Evolutionary conservation across 2,329 filamentous ascomycete genomes (phyloP).

Genomic region (Apiospora kogelbergensis): DNA sequence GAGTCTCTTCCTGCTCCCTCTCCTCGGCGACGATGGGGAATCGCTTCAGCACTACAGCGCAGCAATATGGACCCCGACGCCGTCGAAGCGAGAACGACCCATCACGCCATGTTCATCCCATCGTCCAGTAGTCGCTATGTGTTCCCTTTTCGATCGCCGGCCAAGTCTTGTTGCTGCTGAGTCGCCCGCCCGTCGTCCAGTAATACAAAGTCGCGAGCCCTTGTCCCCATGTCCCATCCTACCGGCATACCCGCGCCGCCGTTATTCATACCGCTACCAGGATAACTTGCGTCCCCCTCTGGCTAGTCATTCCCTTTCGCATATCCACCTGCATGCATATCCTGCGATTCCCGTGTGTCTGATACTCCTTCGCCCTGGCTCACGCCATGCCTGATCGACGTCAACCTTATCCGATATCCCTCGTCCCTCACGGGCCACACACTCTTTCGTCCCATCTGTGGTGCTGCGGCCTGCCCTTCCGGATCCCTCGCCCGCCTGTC

Average conservation of each 20-base stretch:
- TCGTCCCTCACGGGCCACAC: neutral
- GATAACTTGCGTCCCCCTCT: neutral
- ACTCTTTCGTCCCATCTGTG: neutral
- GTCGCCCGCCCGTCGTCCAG: neutral
- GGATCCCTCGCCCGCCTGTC: neutral
- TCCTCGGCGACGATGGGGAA: neutral
- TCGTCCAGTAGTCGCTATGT: neutral
- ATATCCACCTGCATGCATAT: slow-evolving; percentile 1
- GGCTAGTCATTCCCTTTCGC: neutral
- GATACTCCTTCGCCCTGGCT: neutral
- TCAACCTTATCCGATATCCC: slow-evolving; percentile 7
- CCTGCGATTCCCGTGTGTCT: neutral
- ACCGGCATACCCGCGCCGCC: neutral
- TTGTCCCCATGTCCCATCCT: neutral
- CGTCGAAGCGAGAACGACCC: neutral
- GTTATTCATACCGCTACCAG: neutral
- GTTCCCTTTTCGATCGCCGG: neutral
- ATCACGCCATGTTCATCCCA: neutral
- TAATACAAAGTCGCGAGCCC: neutral
- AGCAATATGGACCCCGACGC: neutral
- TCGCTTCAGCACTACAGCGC: neutral
- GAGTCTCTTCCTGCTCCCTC: neutral
- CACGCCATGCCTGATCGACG: slow-evolving; percentile 2
- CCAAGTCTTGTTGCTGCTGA: neutral
- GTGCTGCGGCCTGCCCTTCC: neutral